Percentiles rank a stretch among this genome's conserved stretches.
These are phyloP conservation scores for Wickerhamiella lipophila DNA, from an alignment of 805 yeast species.

Conservation along the genomic window DNA sequence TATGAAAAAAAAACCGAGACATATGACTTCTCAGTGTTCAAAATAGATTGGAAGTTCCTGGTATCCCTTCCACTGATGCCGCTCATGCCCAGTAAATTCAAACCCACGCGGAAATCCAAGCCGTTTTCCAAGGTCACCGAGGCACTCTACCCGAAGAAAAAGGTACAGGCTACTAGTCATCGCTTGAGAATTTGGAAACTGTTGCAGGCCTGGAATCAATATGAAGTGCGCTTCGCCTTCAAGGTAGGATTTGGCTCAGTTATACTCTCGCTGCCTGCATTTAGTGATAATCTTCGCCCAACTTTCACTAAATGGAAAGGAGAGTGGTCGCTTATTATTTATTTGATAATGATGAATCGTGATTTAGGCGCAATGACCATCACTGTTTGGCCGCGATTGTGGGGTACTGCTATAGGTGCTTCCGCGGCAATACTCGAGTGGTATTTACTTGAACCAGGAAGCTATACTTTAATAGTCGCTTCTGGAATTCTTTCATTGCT, in stretches of 20 bases:
- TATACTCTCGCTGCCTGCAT: conserved; percentile 54
- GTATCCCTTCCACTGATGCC: neutral
- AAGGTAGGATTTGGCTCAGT: conserved; percentile 71
- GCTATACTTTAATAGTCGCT: conserved; percentile 38
- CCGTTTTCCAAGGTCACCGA: conserved; percentile 16
- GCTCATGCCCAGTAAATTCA: neutral
- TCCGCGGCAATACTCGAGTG: conserved; percentile 46
- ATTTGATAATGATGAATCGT: conserved; percentile 72
- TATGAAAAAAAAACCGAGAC: conserved; percentile 21
- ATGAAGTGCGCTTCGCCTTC: conserved; percentile 66
- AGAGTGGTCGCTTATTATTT: conserved; percentile 78
- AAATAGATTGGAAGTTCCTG: neutral
- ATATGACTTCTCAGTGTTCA: neutral
- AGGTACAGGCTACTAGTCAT: conserved; percentile 15
- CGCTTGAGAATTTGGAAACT: conserved; percentile 28
- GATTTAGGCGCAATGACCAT: conserved; percentile 74
- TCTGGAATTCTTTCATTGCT: conserved; percentile 32
- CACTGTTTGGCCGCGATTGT: conserved; percentile 40
- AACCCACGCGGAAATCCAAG: conserved; percentile 1
- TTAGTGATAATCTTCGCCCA: conserved; percentile 41
- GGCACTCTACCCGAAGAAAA: conserved; percentile 15
- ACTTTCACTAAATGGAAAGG: conserved; percentile 55
- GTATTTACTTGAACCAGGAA: conserved; percentile 41
- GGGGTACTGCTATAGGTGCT: conserved; percentile 70
- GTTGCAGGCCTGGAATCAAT: conserved; percentile 41